Conservation (phyloP, 768 basidiomycete genomes). For the Psilocybe azurescens region DNA sequence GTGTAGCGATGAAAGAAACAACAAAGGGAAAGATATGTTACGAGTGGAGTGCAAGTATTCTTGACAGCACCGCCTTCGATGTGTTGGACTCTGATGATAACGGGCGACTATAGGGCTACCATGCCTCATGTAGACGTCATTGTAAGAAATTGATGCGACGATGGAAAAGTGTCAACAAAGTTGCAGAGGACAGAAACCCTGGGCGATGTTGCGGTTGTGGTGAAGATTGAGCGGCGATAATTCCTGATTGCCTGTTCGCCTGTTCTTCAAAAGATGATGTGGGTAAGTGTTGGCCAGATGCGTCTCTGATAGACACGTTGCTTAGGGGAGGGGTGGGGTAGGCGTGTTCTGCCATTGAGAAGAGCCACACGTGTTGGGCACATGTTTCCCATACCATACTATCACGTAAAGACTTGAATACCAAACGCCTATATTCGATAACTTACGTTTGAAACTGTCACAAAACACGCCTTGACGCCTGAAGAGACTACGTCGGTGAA, state of each 20-base stretch:
- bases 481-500: too few species aligned
- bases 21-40: background rate
- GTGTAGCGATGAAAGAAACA: background rate
- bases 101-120: background rate
- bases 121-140: constrained; percentile 3
- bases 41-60: background rate
- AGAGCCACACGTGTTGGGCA: background rate
- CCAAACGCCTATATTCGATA: too few species aligned
- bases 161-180: background rate
- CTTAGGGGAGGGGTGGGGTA: background rate
- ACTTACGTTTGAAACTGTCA: too few species aligned
- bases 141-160: background rate
- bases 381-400: constrained; percentile 25
- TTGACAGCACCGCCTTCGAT: background rate
- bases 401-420: constrained; percentile 34
- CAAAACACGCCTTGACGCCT: too few species aligned
- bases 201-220: background rate
- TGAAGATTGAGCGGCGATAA: background rate
- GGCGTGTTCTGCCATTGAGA: background rate
- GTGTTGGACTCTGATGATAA: background rate
- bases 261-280: background rate
- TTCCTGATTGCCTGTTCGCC: background rate
- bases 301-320: background rate
- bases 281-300: background rate
- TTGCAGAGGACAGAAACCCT: too few species aligned